Evolutionary conservation across 345 rosid genomes (phyloP).

Genomic region (Rhodamnia rubescens): DNA sequence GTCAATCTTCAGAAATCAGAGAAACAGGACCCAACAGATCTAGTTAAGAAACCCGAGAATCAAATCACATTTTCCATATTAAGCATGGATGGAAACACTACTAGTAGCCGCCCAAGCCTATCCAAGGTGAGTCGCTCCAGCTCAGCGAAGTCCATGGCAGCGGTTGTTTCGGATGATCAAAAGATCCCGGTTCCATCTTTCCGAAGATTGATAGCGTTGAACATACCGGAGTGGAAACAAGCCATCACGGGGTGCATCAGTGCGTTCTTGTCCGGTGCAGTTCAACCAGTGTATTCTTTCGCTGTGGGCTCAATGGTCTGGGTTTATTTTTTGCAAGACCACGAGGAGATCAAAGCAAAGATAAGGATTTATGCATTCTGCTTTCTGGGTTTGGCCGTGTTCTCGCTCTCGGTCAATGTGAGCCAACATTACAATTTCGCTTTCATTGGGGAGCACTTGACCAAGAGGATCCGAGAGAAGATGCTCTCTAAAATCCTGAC

Average conservation of each 20-base stretch:
- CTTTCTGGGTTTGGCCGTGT: conserved; percentile 35
- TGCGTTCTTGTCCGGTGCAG: conserved; percentile 45
- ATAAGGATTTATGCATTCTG: conserved; percentile 30
- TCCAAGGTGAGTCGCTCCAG: conserved; percentile 48
- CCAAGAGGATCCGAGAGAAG: conserved; percentile 54
- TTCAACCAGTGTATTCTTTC: conserved; percentile 49
- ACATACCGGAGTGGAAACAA: conserved; percentile 59
- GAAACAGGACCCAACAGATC: conserved; percentile 7
- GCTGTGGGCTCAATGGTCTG: conserved; percentile 41
- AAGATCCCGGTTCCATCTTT: conserved; percentile 33
- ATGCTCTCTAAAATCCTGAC: conserved; percentile 56
- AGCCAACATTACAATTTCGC: conserved; percentile 55
- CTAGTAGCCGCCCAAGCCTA: conserved; percentile 23
- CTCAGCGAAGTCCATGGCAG: conserved; percentile 26
- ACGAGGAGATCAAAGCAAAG: conserved; percentile 42
- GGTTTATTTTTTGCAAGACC: conserved; percentile 32
- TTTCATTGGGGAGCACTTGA: conserved; percentile 53
- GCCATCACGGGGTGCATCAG: conserved; percentile 38
- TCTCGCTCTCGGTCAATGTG: conserved; percentile 31
- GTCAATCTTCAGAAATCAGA: conserved; percentile 41
- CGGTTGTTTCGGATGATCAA: background rate
- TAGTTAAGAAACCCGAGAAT: background rate
- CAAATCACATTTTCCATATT: conserved; percentile 6
- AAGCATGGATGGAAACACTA: conserved; percentile 18
- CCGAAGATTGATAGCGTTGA: conserved; percentile 45